Base-by-base conservation (phyloP, 768 basidiomycete species). In the Tylopilus rubrobrunneus region DNA sequence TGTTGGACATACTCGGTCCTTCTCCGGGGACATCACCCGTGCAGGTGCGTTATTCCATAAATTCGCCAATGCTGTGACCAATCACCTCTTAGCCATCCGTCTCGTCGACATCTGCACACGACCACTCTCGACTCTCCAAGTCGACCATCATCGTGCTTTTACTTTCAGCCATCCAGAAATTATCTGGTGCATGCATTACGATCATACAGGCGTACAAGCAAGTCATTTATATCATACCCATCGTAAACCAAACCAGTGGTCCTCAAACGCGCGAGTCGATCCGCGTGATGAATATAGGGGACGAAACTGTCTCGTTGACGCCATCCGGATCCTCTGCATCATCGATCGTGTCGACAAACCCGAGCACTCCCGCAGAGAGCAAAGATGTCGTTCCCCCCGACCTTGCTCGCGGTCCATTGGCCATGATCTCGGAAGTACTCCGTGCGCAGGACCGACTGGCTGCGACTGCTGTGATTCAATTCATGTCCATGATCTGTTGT, bases 131-230 rank as follows among this genome's bases (percentile, higher is more conserved):
- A 29, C 62, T 71, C 49, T 72, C 76, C 23, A 74, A 84, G 51
- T 79, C 86, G 36, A 74, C 74, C 47, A 66, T 90, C 37, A 73
- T 89, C 49, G 78, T 93, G 43, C 67, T 87, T 56, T 70, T 89
- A 19, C 84, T 95, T 21, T 89, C 92, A 12, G 77, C 84, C 28
- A 76, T 92, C 14, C 89, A 90, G 60, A 74, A 78, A 7, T 67
- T 92, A 33, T 90, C 90, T 0, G 84, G 87, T 9, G 70, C 76
- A 36, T 85, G 84, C 59, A 80, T 92, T 12, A 76, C 82, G 36
- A 72, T 92, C 48, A 82, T 88, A 44, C 79, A 86, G 45, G 73
- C 80, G 21, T 87, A 88, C 73, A 84, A 81, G 66, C 85, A 83
- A 59, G 76, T 79, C 14, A 63, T 86, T 8, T 73, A 71, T 51